Percentiles rank a stretch among this genome's conserved stretches.
phyloP scores from a whole-genome alignment of 2,329 filamentous ascomycete species.

The Apiospora hydei region DNA sequence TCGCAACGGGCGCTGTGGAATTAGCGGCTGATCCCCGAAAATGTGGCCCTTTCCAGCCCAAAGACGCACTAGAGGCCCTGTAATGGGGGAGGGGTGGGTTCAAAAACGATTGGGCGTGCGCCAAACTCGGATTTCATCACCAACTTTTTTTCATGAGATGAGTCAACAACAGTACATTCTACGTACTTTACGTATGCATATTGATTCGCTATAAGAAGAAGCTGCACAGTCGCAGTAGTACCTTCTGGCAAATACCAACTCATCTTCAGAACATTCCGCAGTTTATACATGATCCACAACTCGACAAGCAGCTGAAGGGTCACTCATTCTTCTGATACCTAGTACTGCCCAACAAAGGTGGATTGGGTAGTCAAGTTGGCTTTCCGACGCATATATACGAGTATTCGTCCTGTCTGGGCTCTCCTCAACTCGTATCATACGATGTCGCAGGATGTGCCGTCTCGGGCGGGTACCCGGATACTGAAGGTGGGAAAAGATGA shows the following conservation, averaged over 20 bases:
- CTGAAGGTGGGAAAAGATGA: conserved; percentile 34
- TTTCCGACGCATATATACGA: conserved; percentile 30
- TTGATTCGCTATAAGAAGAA: not conserved
- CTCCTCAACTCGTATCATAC: conserved; percentile 38
- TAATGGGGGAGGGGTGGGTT: conserved; percentile 23
- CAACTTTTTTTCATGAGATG: conserved; percentile 28
- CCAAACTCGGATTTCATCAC: conserved; percentile 23
- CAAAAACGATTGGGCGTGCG: conserved; percentile 20
- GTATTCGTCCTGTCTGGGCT: conserved; percentile 38
- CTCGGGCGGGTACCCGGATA: conserved; percentile 34
- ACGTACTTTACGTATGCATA: not conserved
- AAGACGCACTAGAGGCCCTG: conserved; percentile 15
- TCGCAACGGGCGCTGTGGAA: conserved; percentile 19
- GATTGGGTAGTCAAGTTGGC: conserved; percentile 38
- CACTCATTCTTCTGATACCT: not conserved
- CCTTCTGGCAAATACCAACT: not conserved
- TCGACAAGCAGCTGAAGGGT: conserved; percentile 1
- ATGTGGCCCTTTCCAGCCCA: conserved; percentile 9
- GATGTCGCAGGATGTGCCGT: conserved; percentile 41
- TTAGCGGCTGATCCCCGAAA: conserved; percentile 28
- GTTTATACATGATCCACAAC: not conserved
- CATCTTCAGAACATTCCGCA: not conserved
- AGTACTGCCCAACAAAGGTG: not conserved
- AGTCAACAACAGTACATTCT: conserved; percentile 30
- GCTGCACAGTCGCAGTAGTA: conserved; percentile 3